phyloP scores from a whole-genome alignment of 139 green algal genomes.

The Edaphochlamys debaryana region DNA sequence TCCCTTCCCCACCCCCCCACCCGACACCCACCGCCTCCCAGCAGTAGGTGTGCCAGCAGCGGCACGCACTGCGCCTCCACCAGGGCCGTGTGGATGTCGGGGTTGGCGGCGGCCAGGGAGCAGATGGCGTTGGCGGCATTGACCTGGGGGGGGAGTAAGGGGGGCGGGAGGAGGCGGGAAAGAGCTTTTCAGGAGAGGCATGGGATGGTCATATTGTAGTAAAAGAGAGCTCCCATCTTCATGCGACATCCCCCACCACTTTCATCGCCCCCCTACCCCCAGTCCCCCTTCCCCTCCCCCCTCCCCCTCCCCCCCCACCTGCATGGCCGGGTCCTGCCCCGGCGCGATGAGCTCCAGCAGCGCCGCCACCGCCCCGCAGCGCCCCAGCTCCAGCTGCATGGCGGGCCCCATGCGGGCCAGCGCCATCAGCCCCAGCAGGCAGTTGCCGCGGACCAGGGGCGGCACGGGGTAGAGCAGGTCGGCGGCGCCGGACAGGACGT shows the following conservation, averaged over 20 bases:
- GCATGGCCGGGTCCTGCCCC: constrained; percentile 29
- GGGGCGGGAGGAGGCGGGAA: neutral
- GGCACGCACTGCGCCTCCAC: constrained; percentile 18
- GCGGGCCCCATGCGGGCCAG: neutral
- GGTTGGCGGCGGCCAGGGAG: constrained; percentile 16
- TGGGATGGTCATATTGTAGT: too few relatives aligned
- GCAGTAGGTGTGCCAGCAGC: constrained; percentile 7
- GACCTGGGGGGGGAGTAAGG: neutral
- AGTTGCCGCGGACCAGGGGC: constrained; percentile 8
- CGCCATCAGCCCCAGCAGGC: constrained; percentile 9
- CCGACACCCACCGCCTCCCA: neutral
- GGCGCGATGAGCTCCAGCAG: constrained; percentile 15
- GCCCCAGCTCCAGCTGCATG: constrained; percentile 33
- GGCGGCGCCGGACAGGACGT: constrained; percentile 1
- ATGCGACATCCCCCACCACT: too few relatives aligned
- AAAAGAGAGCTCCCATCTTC: too few relatives aligned
- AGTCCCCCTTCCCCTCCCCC: neutral
- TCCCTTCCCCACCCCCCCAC: too few relatives aligned
- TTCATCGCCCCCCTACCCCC: too few relatives aligned
- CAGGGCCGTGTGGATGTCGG: constrained; percentile 15
- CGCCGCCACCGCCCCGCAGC: constrained; percentile 5
- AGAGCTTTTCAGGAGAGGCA: too few relatives aligned
- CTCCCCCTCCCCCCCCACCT: neutral
- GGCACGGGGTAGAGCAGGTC: constrained; percentile 29
- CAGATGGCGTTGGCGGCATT: constrained; percentile 27